phyloP scores from a whole-genome alignment of 768 basidiomycete genomes.

The Podaxis sp. region DNA sequence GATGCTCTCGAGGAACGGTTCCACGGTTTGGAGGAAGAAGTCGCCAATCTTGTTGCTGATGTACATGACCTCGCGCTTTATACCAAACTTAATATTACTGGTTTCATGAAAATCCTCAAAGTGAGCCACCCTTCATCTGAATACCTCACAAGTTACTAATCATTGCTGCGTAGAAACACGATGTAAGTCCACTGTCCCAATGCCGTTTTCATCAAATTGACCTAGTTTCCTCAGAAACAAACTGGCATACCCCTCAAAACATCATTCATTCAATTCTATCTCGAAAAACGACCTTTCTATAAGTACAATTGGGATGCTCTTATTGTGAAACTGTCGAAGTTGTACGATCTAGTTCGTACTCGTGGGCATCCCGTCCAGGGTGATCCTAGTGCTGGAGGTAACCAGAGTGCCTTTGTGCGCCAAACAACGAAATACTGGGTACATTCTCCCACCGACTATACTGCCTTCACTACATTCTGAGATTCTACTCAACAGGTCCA shows the following conservation, averaged over 20 bases:
- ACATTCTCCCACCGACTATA: constrained; percentile 14
- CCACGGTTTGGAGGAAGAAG: constrained; percentile 86
- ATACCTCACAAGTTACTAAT: not conserved
- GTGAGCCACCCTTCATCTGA: constrained; percentile 31
- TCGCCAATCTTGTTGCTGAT: constrained; percentile 91
- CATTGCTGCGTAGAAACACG: constrained; percentile 71
- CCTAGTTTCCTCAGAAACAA: constrained; percentile 68
- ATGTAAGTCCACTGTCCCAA: constrained; percentile 46
- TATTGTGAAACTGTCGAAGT: constrained; percentile 91
- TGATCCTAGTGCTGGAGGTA: constrained; percentile 92
- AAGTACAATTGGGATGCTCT: constrained; percentile 95
- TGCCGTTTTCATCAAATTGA: not conserved
- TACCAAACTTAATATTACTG: constrained; percentile 97
- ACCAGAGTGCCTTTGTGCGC: constrained; percentile 95
- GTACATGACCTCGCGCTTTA: constrained; percentile 89
- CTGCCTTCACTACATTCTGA: not conserved
- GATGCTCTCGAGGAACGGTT: constrained; percentile 86
- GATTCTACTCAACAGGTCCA: constrained; percentile 51
- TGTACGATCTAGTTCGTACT: constrained; percentile 94
- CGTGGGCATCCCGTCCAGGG: constrained; percentile 93
- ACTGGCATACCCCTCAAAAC: constrained; percentile 80
- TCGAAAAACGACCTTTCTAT: constrained; percentile 95
- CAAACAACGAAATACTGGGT: constrained; percentile 99
- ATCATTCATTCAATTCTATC: constrained; percentile 85
- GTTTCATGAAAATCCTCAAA: constrained; percentile 98